Evolutionary conservation across 495 filamentous ascomycete genomes (phyloP), one percentile per base, ranked within the genome.

Genomic region (Hypoxylon cercidicola): DNA sequence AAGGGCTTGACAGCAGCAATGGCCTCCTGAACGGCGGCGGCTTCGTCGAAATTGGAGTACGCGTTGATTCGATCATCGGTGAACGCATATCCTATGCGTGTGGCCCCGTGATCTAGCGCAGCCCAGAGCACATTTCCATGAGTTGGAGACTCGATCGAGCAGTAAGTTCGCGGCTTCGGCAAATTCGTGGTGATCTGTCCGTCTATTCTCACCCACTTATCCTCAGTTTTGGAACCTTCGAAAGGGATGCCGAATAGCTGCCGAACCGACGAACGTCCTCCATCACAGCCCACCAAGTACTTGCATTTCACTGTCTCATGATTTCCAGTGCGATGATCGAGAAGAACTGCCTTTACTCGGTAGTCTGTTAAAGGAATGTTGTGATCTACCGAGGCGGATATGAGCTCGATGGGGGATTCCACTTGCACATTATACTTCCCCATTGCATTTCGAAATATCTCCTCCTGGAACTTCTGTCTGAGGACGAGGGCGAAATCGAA

Each of bases 31-130:
- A 74, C 54, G 12, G 54, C 51, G 19, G 78, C 75, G 52, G 75
- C 67, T 28, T 73, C 55, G 18, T 73, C 55, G 30, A 78, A 73
- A 16, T 70, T 66, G 11, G 75, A 55, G 9, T 82, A 81, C 28
- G 58, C 66, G 45, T 74, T 79, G n/a, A 79, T 71, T 46, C 75
- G 71, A 47, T 81, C 77, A 1, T 75, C 72, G 5, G 82, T 83
- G 45, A 84, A 82, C 0, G 81, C 80, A 64, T 81, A 87, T n/a
- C 85, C 82, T 41, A 86, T 72, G 51, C 53, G 69, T 37, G 40
- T 74, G 30, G 56, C 64, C 5, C 65, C 68, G 25, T 81, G 82
- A 64, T 64, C 74, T 34, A 56, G 75, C 16, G 55, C 71, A 43
- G 5, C 76, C 50, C 48, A 72, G n/a, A 50, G 71, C 18, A 35